Evolutionary conservation across 768 basidiomycete species (phyloP).

Genomic region (Mycena chlorophos): DNA sequence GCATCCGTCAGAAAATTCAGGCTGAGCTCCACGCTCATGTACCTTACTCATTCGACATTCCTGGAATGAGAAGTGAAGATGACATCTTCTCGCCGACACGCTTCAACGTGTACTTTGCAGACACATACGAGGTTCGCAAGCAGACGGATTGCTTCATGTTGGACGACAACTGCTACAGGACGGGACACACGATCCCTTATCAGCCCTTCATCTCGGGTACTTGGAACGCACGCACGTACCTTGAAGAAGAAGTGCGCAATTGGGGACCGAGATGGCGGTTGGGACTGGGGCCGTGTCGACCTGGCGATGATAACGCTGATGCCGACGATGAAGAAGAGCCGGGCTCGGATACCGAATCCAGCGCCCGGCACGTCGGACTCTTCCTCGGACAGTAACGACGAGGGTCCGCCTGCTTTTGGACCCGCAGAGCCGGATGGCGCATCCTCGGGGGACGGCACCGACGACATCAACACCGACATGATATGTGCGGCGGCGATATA

Average conservation of each 20-base stretch:
- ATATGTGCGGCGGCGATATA: no score
- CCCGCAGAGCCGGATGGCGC: background rate
- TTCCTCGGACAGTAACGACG: slow-evolving; percentile 2
- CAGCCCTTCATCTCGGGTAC: background rate
- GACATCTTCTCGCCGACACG: background rate
- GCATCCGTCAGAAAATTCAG: background rate
- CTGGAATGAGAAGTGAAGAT: background rate
- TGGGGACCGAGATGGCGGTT: background rate
- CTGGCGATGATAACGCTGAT: background rate
- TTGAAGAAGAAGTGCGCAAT: background rate
- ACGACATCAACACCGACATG: no score
- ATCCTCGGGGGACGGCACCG: no score
- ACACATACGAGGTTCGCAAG: no score
- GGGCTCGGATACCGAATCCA: background rate
- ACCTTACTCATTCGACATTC: background rate
- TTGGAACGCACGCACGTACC: background rate
- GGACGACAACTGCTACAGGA: background rate
- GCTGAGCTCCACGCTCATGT: background rate
- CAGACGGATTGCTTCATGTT: background rate
- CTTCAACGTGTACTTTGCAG: background rate
- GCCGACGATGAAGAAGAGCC: background rate
- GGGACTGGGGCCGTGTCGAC: background rate
- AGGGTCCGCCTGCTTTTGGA: background rate
- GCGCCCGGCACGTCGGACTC: background rate
- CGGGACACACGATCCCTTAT: background rate